Evolutionary conservation across 176 grass and related monocot genomes (phyloP).

Genomic region (Carex myosuroides): DNA sequence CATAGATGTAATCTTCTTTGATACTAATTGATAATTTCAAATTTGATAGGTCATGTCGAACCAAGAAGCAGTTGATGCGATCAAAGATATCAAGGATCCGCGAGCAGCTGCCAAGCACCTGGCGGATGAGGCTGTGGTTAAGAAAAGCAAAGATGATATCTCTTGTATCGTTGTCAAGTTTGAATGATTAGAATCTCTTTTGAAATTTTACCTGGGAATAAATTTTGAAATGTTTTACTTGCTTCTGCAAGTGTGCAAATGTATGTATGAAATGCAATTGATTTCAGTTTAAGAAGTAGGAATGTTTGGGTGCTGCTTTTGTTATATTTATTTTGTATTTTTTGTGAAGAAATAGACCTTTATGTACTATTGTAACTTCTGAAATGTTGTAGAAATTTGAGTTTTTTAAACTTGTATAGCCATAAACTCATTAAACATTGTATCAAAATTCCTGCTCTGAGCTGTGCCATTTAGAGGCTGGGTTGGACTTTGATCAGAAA

Average conservation of each 20-base stretch:
- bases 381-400: not conserved
- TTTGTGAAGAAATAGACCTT: not conserved
- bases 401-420: not conserved
- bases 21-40: not conserved
- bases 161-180: conserved; percentile 82
- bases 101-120: conserved; percentile 70
- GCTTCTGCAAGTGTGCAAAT: not conserved
- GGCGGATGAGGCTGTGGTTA: conserved; percentile 51
- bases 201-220: not conserved
- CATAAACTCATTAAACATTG: not conserved
- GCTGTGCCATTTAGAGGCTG: not conserved
- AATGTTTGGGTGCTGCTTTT: not conserved
- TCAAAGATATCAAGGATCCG: conserved; percentile 75
- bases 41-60: conserved; percentile 78
- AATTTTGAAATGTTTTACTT: not conserved
- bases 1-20: not conserved
- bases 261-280: conserved; percentile 1
- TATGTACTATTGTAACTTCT: not conserved
- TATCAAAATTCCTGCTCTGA: not conserved
- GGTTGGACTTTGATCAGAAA: not conserved
- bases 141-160: conserved; percentile 94
- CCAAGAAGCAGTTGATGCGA: conserved; percentile 68
- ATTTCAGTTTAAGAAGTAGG: not conserved
- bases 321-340: not conserved
- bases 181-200: not conserved